phyloP scores from a whole-genome alignment of 345 rosid genomes.

The Eucalyptus sp. region DNA sequence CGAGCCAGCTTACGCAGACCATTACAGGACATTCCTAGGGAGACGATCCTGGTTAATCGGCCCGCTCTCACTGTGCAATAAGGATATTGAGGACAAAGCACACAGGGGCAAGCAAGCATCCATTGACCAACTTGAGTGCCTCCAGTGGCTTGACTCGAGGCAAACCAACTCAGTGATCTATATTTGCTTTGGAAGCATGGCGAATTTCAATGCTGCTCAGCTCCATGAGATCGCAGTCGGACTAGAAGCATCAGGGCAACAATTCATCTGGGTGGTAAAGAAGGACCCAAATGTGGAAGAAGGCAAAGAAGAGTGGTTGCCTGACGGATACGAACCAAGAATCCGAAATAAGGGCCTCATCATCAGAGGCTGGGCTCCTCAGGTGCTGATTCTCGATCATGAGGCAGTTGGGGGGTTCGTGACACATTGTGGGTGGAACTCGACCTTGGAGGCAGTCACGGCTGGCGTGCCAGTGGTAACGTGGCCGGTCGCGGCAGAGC shows the following conservation, averaged over 20 bases:
- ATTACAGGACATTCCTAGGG: slow-evolving; percentile 20
- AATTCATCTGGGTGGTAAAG: slow-evolving; percentile 14
- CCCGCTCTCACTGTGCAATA: slow-evolving; percentile 25
- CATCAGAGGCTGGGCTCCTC: neutral
- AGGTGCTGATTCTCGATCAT: neutral
- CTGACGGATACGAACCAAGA: neutral
- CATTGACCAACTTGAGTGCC: slow-evolving; percentile 12
- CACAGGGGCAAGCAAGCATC: slow-evolving; percentile 3
- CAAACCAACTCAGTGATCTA: slow-evolving; percentile 29
- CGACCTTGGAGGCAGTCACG: neutral
- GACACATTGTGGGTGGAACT: neutral
- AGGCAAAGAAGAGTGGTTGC: neutral
- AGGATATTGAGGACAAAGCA: slow-evolving; percentile 7
- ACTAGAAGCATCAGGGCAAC: slow-evolving; percentile 23
- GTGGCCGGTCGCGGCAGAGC: slow-evolving; percentile 1
- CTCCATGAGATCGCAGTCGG: slow-evolving; percentile 24
- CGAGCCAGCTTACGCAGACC: slow-evolving; percentile 36
- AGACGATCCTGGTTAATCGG: slow-evolving; percentile 55
- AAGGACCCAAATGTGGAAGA: neutral
- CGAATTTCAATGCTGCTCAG: slow-evolving; percentile 5
- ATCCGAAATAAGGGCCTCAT: neutral
- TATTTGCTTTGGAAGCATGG: slow-evolving; percentile 22
- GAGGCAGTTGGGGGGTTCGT: neutral
- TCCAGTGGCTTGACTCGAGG: slow-evolving; percentile 28
- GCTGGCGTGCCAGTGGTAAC: slow-evolving; percentile 15